Base-by-base conservation (phyloP, 345 rosid species). In the Gossypium raimondii region DNA sequence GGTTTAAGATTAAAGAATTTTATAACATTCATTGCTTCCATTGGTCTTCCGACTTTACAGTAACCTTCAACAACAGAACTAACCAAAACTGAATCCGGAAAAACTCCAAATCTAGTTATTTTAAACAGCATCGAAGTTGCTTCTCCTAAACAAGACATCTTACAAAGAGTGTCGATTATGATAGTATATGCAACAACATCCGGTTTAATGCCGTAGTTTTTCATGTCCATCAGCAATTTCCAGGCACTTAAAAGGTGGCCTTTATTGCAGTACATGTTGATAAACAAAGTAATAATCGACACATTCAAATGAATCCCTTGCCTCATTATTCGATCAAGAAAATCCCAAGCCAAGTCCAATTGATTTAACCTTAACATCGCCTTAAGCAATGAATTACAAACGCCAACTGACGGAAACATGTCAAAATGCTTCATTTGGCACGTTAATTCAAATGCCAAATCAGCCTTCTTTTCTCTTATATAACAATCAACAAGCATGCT, bases 171-270 rank as follows among this genome's bases (percentile, higher is more conserved):
- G 80, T 85, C 70, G 65, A 82, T 78, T 53, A 83, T 74, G 47
- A 83, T 71, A 2, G 90, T 81, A 66, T 78, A 85, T 18, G 86
- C 84, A 56, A 87, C 85, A 43, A 85, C 52, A 67, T 87, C 88
- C 9, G 85, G 85, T 75, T 43, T 72, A 57, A 85, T 69, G 51
- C 84, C 88, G 58, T 73, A 79, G 22, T 75, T 75, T 73, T 85
- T 81, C 88, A 87, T 85, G 44, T 56, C 84, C 69, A 63, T 68
- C 12, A 87, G 82, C 68, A 85, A 77, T 47, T 79, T 78, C 84
- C 85, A 83, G 64, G 74, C 88, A 80, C 76, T 79, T 64, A 76
- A 72, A 70, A 87, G 70, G 51, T 70, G 47, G 7, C 87, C 85
- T 79, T 82, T 65, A 71, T 72, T 74, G 72, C 90, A 83, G 50